Conservation (phyloP, 208 protist species). For the Trypanosoma theileri region DNA sequence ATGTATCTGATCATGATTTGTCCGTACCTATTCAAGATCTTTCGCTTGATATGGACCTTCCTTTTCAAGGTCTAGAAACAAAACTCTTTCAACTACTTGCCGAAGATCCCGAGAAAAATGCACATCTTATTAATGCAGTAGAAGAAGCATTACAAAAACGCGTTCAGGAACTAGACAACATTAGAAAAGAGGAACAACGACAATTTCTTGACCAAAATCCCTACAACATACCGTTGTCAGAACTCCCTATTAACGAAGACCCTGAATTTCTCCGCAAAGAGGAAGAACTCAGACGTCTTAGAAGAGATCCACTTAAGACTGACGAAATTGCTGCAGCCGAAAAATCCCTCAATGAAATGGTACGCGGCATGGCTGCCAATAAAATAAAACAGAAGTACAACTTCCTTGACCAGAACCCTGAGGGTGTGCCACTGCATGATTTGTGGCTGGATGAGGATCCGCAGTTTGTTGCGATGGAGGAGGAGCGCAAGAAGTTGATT, state of each 20-base stretch:
- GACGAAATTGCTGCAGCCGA: constrained; percentile 33
- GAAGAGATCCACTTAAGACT: constrained; percentile 35
- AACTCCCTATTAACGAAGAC: constrained; percentile 69
- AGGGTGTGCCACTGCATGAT: constrained; percentile 64
- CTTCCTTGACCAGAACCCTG: constrained; percentile 66
- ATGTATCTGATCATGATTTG: constrained; percentile 35
- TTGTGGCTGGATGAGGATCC: constrained; percentile 48
- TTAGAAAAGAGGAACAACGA: constrained; percentile 56
- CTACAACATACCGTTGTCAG: constrained; percentile 44
- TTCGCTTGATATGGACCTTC: constrained; percentile 67
- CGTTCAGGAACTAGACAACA: constrained; percentile 57
- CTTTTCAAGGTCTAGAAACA: constrained; percentile 65
- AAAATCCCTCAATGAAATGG: constrained; percentile 45
- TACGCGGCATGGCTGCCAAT: constrained; percentile 54
- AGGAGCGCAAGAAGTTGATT: constrained; percentile 59
- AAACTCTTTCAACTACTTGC: constrained; percentile 51
- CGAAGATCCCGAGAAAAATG: constrained; percentile 38
- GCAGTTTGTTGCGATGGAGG: constrained; percentile 40
- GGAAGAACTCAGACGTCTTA: constrained; percentile 48
- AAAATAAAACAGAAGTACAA: constrained; percentile 55
- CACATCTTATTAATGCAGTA: constrained; percentile 39
- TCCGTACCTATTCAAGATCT: constrained; percentile 57
- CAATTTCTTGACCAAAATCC: constrained; percentile 45
- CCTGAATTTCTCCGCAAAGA: constrained; percentile 52
- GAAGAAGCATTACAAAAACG: constrained; percentile 67